phyloP scores from a whole-genome alignment of 176 grass and related monocot genomes.

The Puya raimondii region DNA sequence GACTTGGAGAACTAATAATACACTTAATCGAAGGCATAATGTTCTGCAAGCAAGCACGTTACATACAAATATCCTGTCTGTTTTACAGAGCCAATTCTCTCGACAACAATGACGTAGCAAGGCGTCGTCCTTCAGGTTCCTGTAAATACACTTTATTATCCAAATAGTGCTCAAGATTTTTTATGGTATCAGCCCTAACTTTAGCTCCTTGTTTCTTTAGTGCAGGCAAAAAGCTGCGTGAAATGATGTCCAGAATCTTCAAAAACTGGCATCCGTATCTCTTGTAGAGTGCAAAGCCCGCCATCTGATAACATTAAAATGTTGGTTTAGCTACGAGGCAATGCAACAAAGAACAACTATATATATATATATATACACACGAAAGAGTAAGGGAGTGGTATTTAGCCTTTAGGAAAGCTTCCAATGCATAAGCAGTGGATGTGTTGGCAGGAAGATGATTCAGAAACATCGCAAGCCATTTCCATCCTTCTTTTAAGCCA shows the following conservation, averaged over 20 bases:
- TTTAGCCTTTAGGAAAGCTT: conserved; percentile 71
- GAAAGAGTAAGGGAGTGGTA: background rate
- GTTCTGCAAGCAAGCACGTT: background rate
- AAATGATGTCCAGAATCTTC: conserved; percentile 62
- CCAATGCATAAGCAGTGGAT: conserved; percentile 62
- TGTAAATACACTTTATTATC: conserved; percentile 43
- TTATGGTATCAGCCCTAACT: conserved; percentile 33
- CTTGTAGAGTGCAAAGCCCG: conserved; percentile 58
- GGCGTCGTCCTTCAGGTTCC: conserved; percentile 69
- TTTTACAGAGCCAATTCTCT: background rate
- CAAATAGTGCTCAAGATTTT: conserved; percentile 59
- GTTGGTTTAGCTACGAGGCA: background rate
- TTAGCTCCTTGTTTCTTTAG: conserved; percentile 47
- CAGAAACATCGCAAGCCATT: conserved; percentile 73
- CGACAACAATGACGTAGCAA: conserved; percentile 42
- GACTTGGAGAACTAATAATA: too few relatives aligned
- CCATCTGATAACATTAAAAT: conserved; percentile 42
- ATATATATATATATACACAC: background rate
- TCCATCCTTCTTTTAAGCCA: conserved; percentile 81
- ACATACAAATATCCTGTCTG: background rate
- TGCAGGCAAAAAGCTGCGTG: conserved; percentile 47
- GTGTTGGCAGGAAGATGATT: conserved; percentile 65
- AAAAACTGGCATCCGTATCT: conserved; percentile 67
- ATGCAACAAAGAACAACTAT: background rate
- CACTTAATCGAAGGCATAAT: too few relatives aligned